A percentile compares a stretch with the other conserved stretches of the same genome.
Conservation (phyloP, 2,329 filamentous ascomycete genomes). For the Mycocentrospora acerina region DNA sequence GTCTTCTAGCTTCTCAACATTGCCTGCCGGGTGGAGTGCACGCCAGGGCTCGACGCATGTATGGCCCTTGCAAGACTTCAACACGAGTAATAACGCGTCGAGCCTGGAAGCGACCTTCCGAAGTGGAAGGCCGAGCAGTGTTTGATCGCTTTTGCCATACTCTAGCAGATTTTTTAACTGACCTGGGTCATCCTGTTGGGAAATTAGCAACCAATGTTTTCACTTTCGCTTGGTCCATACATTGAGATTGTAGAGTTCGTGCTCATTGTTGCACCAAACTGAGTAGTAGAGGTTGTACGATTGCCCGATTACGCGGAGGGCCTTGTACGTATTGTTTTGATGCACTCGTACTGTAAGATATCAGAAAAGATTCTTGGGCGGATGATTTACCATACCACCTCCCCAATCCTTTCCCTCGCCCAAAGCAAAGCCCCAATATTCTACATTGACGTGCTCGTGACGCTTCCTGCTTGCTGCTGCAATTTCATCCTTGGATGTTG, state of each 20-base stretch:
- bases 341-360: conserved; percentile 3
- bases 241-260: conserved; percentile 65
- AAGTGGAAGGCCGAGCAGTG: conserved; percentile 12
- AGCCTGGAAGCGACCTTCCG: conserved; percentile 34
- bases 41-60: conserved; percentile 60
- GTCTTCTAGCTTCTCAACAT: conserved; percentile 54
- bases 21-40: conserved; percentile 56
- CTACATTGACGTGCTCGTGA: conserved; percentile 43
- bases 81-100: conserved; percentile 60
- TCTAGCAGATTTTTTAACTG: conserved; percentile 40
- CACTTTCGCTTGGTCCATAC: conserved; percentile 37
- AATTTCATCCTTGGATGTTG: conserved; percentile 19
- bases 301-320: conserved; percentile 55
- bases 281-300: conserved; percentile 65
- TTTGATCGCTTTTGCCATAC: not conserved
- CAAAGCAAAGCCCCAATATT: conserved; percentile 43
- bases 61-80: conserved; percentile 61
- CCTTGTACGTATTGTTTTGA: conserved; percentile 62
- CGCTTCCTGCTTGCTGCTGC: conserved; percentile 8
- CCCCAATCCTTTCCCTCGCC: conserved; percentile 16
- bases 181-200: conserved; percentile 28
- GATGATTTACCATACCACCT: conserved; percentile 1
- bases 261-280: conserved; percentile 69
- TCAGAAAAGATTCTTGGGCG: not conserved
- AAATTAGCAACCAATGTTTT: not conserved